These are phyloP conservation scores for Leccinellum rugosiceps DNA, from an alignment of 768 basidiomycete genomes.

Conservation along the genomic window DNA sequence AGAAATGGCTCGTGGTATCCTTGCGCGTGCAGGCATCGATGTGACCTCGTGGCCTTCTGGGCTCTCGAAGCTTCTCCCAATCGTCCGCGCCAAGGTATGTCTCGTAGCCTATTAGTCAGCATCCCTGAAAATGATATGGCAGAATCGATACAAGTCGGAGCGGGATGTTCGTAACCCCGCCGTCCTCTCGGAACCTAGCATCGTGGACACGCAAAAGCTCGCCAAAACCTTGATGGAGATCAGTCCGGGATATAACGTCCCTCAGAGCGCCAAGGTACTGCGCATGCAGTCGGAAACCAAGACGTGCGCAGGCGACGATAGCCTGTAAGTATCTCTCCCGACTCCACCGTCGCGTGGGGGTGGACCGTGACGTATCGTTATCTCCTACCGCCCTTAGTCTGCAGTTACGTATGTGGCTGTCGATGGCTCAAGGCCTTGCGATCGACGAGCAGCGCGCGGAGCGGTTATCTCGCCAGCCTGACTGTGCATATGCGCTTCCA, in stretches of 20 bases:
- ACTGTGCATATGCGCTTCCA: constrained; percentile 11
- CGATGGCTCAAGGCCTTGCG: constrained; percentile 43
- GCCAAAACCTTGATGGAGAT: constrained; percentile 40
- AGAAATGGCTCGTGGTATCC: constrained; percentile 35
- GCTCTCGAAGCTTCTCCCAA: constrained; percentile 24
- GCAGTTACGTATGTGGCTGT: constrained; percentile 43
- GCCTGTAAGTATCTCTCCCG: constrained; percentile 35
- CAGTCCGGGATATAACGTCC: constrained; percentile 20
- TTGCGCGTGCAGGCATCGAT: constrained; percentile 42
- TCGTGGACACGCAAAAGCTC: constrained; percentile 41
- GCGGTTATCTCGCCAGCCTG: constrained; percentile 13
- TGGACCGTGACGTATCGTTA: background rate
- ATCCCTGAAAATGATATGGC: background rate
- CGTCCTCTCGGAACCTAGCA: constrained; percentile 27
- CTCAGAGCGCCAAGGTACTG: constrained; percentile 34
- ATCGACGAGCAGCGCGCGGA: constrained; percentile 44
- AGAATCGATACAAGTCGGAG: constrained; percentile 12
- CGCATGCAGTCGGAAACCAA: constrained; percentile 31
- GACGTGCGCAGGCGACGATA: constrained; percentile 53
- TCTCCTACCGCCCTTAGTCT: background rate
- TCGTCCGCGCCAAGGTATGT: constrained; percentile 5
- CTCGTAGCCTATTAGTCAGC: background rate
- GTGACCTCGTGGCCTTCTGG: constrained; percentile 40
- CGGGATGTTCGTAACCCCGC: background rate
- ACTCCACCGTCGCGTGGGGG: background rate